Base-by-base conservation (phyloP, 805 yeast species). In the Suhomyces canberraensis region DNA sequence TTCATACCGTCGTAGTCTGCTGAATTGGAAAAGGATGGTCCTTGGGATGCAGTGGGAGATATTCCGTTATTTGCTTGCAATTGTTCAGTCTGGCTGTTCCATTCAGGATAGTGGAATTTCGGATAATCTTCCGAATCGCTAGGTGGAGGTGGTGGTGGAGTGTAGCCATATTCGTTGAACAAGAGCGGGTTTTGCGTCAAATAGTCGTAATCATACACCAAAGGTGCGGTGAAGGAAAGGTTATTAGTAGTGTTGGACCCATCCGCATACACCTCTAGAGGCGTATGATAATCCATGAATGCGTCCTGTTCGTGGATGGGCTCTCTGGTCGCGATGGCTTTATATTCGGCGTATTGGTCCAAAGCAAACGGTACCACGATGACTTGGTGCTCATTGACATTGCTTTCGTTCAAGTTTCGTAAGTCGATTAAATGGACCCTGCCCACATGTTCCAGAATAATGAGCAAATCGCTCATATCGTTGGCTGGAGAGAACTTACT, bases 391-490 rank as follows among this genome's bases (percentile, higher is more conserved):
- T 84, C 79, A 40, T 72, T 66, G 16, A 45, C 52, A 27, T 52
- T 48, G 17, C 43, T 45, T 14, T 34, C 30, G 18, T 40, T 33
- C 46, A 79, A 75, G 50, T 84, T 77, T 43, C 95, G 74, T 17
- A 88, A 72, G 56, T 90, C 96, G 18, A 90, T 67, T 39, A 89
- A 67, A 60, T 90, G 98, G 3, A 90, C 84, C 36, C 95, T 71
- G 0, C 95, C 95, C 36, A 79, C 83, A 49, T 90, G 96, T 56
- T 90, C 97, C 36, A 84, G 75, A 2, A 90, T 70, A 36, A 84
- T 76, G 39, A 90, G 63, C 41, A 88, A 59, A 58, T 90, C 96
- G 48, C 83, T 90, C 11, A 83, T 66, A 3, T 86, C 82, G 58
- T 66, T 41, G 61, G 68, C 39, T 59, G 73, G 50, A 22, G 73